These are phyloP conservation scores for Paecilomyces dactylethromorphus DNA, from an alignment of 2,329 filamentous ascomycete genomes.

Conservation along the genomic window DNA sequence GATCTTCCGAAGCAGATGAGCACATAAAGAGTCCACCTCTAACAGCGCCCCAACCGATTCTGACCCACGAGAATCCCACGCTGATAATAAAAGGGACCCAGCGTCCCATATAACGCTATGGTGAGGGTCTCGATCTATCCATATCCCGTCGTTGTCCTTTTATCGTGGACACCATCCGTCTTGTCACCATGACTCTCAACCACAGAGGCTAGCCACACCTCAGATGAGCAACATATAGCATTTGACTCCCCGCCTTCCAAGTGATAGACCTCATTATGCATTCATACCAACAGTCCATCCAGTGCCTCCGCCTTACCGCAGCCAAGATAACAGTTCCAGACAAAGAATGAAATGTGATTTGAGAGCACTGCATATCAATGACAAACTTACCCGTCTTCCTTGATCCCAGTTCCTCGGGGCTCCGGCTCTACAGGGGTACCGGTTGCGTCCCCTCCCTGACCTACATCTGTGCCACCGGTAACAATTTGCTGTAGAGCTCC, in stretches of 20 bases:
- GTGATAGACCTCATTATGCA: background rate
- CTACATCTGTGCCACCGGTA: constrained; percentile 17
- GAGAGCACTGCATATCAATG: constrained; percentile 5
- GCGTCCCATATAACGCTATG: background rate
- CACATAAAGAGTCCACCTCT: background rate
- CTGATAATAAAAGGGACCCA: background rate
- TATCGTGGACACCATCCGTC: background rate
- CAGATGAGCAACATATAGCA: background rate
- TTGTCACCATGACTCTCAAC: background rate
- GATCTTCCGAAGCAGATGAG: background rate
- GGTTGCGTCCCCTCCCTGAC: constrained; percentile 12
- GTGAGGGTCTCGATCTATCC: background rate
- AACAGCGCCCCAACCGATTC: background rate
- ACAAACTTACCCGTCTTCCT: constrained; percentile 82
- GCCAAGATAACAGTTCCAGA: constrained; percentile 5
- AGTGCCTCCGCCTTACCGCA: background rate
- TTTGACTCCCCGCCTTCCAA: background rate
- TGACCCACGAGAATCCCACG: background rate
- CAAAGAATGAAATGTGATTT: constrained; percentile 7
- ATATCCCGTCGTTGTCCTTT: background rate
- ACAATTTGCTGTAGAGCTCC: constrained; percentile 19
- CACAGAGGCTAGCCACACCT: background rate
- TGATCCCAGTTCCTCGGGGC: constrained; percentile 50
- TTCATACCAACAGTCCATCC: background rate
- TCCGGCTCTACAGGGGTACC: constrained; percentile 23